Percentiles rank a stretch among this genome's conserved stretches.
phyloP scores from a whole-genome alignment of 495 filamentous ascomycete genomes.

The Talaromyces wortmannii region DNA sequence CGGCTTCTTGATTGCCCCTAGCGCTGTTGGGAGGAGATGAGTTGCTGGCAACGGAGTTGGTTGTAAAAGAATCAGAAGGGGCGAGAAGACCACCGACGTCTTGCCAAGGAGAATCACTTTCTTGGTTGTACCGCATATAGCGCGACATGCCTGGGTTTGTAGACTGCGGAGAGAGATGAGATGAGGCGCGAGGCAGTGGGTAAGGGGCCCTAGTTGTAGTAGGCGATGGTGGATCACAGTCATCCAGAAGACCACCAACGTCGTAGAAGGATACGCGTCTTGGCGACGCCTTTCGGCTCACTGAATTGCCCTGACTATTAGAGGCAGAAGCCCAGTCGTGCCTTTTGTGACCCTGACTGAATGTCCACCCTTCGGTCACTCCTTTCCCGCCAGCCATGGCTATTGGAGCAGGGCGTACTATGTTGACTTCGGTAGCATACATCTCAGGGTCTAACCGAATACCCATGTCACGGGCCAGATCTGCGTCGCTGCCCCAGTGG shows the following conservation, averaged over 20 bases:
- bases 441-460: constrained; percentile 55
- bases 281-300: constrained; percentile 23
- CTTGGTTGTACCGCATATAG: constrained; percentile 17
- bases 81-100: constrained; percentile 50
- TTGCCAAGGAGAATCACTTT: constrained; percentile 48
- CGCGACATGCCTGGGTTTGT: not conserved
- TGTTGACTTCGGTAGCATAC: constrained; percentile 24
- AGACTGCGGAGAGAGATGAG: not conserved
- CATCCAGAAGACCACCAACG: constrained; percentile 56
- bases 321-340: constrained; percentile 12
- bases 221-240: constrained; percentile 6
- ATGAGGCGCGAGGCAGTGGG: not conserved
- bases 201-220: constrained; percentile 1
- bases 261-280: constrained; percentile 62
- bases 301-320: constrained; percentile 4
- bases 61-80: constrained; percentile 7
- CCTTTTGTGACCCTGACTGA: constrained; percentile 25
- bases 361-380: constrained; percentile 24
- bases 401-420: constrained; percentile 34
- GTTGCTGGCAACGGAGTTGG: not conserved
- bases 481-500: constrained; percentile 78
- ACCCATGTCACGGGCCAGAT: constrained; percentile 68
- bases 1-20: constrained; percentile 10
- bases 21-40: constrained; percentile 6
- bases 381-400: constrained; percentile 21